A percentile compares a stretch with the other conserved stretches of the same genome.
Evolutionary conservation across 208 protist genomes (phyloP).

Genomic region (Dictyostelium gargantuum): DNA sequence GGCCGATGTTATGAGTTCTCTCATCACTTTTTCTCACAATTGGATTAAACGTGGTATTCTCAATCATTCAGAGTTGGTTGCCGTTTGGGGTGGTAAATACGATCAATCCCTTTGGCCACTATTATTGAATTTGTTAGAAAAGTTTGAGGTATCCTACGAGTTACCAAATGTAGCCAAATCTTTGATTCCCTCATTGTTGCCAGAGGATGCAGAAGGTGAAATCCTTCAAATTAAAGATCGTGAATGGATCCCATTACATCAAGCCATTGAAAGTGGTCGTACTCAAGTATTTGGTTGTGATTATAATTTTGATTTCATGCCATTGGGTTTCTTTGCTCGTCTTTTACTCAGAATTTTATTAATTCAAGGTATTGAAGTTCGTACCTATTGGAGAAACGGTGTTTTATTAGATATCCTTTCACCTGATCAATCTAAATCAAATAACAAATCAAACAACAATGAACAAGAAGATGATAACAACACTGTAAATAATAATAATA

Average conservation of each 20-base stretch:
- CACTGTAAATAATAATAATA: not conserved
- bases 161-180: not conserved
- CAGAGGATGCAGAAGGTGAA: conserved; percentile 47
- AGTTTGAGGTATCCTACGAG: conserved; percentile 62
- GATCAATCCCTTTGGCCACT: conserved; percentile 12
- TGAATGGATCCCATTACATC: not conserved
- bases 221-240: not conserved
- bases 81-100: conserved; percentile 44
- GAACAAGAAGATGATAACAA: not conserved
- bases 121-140: conserved; percentile 40
- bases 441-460: not conserved
- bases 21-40: conserved; percentile 69
- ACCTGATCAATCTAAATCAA: not conserved
- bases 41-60: conserved; percentile 61
- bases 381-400: conserved; percentile 61
- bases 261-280: not conserved
- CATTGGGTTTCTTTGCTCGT: conserved; percentile 54
- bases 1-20: conserved; percentile 71
- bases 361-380: conserved; percentile 2
- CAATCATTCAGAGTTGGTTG: not conserved
- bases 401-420: conserved; percentile 15
- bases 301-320: conserved; percentile 66
- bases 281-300: conserved; percentile 46
- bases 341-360: conserved; percentile 26
- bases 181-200: conserved; percentile 11